A percentile compares a stretch with the other conserved stretches of the same genome.
These are phyloP conservation scores for Boletus coccyginus DNA, from an alignment of 768 basidiomycete species.

Conservation along the genomic window DNA sequence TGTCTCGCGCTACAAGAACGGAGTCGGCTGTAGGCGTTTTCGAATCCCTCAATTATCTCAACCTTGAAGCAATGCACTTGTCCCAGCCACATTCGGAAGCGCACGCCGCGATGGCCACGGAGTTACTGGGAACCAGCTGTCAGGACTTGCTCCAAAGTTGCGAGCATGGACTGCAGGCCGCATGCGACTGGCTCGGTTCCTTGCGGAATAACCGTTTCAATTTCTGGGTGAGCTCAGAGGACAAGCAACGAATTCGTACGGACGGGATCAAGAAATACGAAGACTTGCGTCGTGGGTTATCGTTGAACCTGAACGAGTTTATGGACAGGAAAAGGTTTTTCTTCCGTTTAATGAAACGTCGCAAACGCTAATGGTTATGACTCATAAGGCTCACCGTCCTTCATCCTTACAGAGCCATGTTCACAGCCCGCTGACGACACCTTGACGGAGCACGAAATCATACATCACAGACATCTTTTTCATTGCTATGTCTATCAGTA, in stretches of 20 bases:
- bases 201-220: slow-evolving; percentile 36
- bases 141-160: slow-evolving; percentile 49
- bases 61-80: slow-evolving; percentile 57
- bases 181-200: slow-evolving; percentile 50
- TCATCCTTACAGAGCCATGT: slow-evolving; percentile 57
- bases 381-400: slow-evolving; percentile 45
- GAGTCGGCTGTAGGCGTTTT: slow-evolving; percentile 71
- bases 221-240: slow-evolving; percentile 35
- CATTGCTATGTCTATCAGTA: slow-evolving; percentile 72
- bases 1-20: slow-evolving; percentile 28
- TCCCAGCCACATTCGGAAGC: slow-evolving; percentile 46
- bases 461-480: slow-evolving; percentile 69
- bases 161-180: slow-evolving; percentile 36
- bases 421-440: slow-evolving; percentile 38
- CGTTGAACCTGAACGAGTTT: slow-evolving; percentile 43
- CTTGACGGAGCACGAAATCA: slow-evolving; percentile 37
- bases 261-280: slow-evolving; percentile 38
- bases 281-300: slow-evolving; percentile 37
- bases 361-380: background rate
- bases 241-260: slow-evolving; percentile 30
- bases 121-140: slow-evolving; percentile 51
- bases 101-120: slow-evolving; percentile 41
- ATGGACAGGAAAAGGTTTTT: slow-evolving; percentile 48
- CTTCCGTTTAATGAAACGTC: background rate
- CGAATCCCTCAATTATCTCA: slow-evolving; percentile 67